Percentiles rank a stretch among this genome's conserved stretches.
Evolutionary conservation across 164 flowering plant species (phyloP).

Genomic region (Kalanchoe fedtschenkoi): DNA sequence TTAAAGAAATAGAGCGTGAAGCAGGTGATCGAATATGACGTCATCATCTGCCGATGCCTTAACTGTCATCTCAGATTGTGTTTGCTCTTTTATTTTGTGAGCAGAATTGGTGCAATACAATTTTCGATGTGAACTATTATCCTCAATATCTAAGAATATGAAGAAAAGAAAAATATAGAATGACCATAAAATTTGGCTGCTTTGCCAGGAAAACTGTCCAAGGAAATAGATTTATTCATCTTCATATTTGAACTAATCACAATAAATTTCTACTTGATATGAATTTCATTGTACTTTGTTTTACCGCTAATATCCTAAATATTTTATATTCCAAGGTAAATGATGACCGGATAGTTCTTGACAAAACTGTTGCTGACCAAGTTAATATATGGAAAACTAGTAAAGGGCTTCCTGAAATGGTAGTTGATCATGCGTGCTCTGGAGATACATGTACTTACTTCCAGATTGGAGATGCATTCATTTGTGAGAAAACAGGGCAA

Average conservation of each 20-base stretch:
- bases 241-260: neutral
- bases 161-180: neutral
- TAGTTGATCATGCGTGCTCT: constrained; percentile 66
- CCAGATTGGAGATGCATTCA: constrained; percentile 69
- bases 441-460: constrained; percentile 73
- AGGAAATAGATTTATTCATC: neutral
- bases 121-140: neutral
- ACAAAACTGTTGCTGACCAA: constrained; percentile 85
- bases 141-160: neutral
- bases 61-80: neutral
- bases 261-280: neutral
- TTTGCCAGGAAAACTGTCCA: neutral
- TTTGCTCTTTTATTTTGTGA: neutral
- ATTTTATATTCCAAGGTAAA: constrained; percentile 39
- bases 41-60: neutral
- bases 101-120: neutral
- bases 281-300: neutral
- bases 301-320: neutral
- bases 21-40: neutral
- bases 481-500: constrained; percentile 87
- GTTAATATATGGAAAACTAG: constrained; percentile 73
- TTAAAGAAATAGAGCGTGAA: neutral
- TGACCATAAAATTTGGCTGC: neutral
- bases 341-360: constrained; percentile 70
- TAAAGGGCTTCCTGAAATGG: constrained; percentile 59